Base-by-base conservation (phyloP, 768 basidiomycete species). In the Ramaria sp. region DNA sequence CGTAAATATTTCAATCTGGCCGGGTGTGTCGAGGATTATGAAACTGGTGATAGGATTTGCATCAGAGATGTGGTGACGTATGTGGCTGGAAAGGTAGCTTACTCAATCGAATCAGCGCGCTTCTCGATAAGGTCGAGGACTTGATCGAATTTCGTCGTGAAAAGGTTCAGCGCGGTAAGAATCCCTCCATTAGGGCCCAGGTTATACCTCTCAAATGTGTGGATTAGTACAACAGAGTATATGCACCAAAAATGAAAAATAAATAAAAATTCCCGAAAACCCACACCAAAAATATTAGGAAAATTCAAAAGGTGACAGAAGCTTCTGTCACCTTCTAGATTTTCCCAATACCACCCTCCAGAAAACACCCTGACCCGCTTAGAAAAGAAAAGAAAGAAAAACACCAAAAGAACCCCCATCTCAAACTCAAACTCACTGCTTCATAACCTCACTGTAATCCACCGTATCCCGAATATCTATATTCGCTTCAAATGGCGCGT, bases 1-100 rank as follows among this genome's bases (percentile, higher is more conserved):
- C 48, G 96, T 99, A 66, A 99, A 99, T 60, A 98, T 99, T 70
- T 99, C 96, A 63, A 99, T 99, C 69, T 99, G 96, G 3, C 96
- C 96, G 5, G 96, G 96, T 0, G 96, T 99, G 63, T 99, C 96
- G 45, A 99, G 73, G 44, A 99, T 83, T 57, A 99, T 79, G 71
- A 98, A 86, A 62, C 95, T 97, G 63, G 30, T 12, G 28, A 18
- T 37, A 27, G 25, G 34, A n/a, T 56, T 13, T 32, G 41, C 60
- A 53, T 42, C 57, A 18, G 5, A 20, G 24, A 36, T 5, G 18
- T 36, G 49, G 18, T 45, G 28, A 34, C 28, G 34, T 22, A 10
- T 27, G 34, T 1, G 55, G 24, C 34, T 48, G 38, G 22, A 3
- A 38, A 37, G 48, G 47, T 37, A 6, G 72, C 86, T 70, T 65